Evolutionary conservation across 1,139 yeast genomes (phyloP).

Genomic region (Martiniozyma asiatica): DNA sequence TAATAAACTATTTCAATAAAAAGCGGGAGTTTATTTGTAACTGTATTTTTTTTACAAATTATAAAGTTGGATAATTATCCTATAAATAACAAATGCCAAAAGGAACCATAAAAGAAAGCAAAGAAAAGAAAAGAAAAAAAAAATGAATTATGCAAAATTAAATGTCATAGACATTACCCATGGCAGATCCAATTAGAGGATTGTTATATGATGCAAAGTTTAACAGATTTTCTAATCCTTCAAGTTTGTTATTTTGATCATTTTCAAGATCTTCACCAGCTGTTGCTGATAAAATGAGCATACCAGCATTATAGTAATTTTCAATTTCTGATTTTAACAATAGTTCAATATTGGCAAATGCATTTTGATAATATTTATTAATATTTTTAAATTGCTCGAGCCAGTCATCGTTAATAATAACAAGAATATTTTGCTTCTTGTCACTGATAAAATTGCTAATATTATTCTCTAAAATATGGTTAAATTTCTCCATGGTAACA

Average conservation of each 20-base stretch:
- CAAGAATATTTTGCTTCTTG: slow-evolving; percentile 26
- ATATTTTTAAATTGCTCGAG: slow-evolving; percentile 44
- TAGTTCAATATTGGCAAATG: slow-evolving; percentile 36
- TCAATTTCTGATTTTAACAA: slow-evolving; percentile 31
- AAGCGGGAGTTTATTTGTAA: no score
- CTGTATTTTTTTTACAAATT: no score
- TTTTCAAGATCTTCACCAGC: slow-evolving; percentile 7
- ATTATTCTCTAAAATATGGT: slow-evolving; percentile 62
- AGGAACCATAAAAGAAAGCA: no score
- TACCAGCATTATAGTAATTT: slow-evolving; percentile 13
- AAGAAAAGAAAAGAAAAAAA: no score
- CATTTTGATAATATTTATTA: slow-evolving; percentile 43
- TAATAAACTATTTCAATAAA: slow-evolving; percentile 1
- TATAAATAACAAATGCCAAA: no score
- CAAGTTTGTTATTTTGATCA: slow-evolving; percentile 8
- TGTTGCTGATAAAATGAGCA: slow-evolving; percentile 9
- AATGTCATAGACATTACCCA: no score
- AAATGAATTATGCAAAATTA: no score
- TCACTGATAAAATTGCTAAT: slow-evolving; percentile 36
- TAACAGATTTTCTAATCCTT: slow-evolving; percentile 19
- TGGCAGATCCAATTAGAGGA: slow-evolving; percentile 20
- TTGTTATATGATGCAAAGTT: slow-evolving; percentile 23
- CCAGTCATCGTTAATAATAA: slow-evolving; percentile 40
- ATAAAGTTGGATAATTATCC: no score
- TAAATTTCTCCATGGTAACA: slow-evolving; percentile 70